Percentiles rank a stretch among this genome's conserved stretches.
phyloP scores from a whole-genome alignment of 768 basidiomycete genomes.

The Leucocoprinus leucothites region DNA sequence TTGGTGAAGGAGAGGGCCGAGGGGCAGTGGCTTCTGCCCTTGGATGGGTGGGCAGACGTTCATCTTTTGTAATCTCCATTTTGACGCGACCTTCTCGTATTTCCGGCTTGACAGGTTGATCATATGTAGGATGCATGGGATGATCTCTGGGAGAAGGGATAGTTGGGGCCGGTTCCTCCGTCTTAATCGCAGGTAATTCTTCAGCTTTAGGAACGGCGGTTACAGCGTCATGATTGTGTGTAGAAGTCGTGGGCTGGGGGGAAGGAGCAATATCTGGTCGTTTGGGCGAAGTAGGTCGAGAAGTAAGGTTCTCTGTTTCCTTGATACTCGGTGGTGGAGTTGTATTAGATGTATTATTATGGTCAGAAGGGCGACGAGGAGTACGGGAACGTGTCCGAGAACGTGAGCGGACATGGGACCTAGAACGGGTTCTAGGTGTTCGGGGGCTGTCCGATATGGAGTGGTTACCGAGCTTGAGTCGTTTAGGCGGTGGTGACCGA shows the following conservation, averaged over 20 bases:
- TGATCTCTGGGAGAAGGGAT: background rate
- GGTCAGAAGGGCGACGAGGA: constrained; percentile 2
- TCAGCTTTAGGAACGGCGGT: background rate
- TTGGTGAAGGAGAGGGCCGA: background rate
- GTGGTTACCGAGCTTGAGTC: constrained; percentile 22
- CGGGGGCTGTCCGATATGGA: constrained; percentile 19
- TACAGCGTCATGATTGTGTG: background rate
- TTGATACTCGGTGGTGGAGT: constrained; percentile 2
- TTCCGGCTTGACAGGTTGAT: background rate
- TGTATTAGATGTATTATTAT: constrained; percentile 1
- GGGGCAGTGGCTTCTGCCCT: background rate
- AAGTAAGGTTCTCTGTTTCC: background rate
- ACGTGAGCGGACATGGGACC: constrained; percentile 14
- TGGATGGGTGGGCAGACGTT: background rate
- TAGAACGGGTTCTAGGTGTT: constrained; percentile 2
- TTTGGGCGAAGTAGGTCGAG: constrained; percentile 4
- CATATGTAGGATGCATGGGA: background rate
- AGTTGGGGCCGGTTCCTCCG: background rate
- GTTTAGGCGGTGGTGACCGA: constrained; percentile 19
- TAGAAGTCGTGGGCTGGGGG: background rate
- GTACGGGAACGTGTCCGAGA: constrained; percentile 8
- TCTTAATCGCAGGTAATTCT: background rate
- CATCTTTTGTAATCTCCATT: background rate
- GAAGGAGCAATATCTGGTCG: background rate
- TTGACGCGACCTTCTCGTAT: background rate